phyloP scores from a whole-genome alignment of 1,284 basidiomycete species.

The Trametes pubescens region DNA sequence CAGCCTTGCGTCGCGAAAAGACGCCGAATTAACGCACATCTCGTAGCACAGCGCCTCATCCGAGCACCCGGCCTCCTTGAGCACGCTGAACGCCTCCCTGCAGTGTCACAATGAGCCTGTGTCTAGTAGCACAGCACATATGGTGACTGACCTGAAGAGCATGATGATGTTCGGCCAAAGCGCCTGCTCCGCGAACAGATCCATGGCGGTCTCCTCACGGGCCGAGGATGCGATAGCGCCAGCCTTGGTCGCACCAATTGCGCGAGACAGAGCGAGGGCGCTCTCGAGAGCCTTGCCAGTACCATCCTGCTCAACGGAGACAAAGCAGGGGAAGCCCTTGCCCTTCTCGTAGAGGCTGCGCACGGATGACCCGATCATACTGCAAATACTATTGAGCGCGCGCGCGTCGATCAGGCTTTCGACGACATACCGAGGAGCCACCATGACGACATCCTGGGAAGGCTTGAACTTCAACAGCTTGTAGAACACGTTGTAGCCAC shows the following conservation, averaged over 20 bases:
- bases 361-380: constrained; percentile 73
- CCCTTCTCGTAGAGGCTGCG: constrained; percentile 67
- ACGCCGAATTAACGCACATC: constrained; percentile 50
- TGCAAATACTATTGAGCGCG: constrained; percentile 34
- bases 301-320: constrained; percentile 71
- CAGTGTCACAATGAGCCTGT: constrained; percentile 6
- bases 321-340: constrained; percentile 70
- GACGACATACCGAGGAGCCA: constrained; percentile 61
- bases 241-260: constrained; percentile 68
- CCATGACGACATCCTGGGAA: constrained; percentile 71
- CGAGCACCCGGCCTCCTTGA: constrained; percentile 72
- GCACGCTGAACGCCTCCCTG: constrained; percentile 66
- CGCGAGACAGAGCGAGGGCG: constrained; percentile 63
- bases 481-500: constrained; percentile 72
- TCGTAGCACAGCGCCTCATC: constrained; percentile 74
- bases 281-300: constrained; percentile 55
- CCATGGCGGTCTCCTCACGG: constrained; percentile 72
- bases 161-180: constrained; percentile 74
- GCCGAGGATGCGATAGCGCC: constrained; percentile 73
- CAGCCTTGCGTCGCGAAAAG: not conserved
- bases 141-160: constrained; percentile 56
- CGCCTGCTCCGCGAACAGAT: constrained; percentile 71
- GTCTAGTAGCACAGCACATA: not conserved
- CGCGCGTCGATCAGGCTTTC: not conserved
- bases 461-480: constrained; percentile 62